Evolutionary conservation across 768 basidiomycete species (phyloP).

Genomic region (Nidula microcarpa): DNA sequence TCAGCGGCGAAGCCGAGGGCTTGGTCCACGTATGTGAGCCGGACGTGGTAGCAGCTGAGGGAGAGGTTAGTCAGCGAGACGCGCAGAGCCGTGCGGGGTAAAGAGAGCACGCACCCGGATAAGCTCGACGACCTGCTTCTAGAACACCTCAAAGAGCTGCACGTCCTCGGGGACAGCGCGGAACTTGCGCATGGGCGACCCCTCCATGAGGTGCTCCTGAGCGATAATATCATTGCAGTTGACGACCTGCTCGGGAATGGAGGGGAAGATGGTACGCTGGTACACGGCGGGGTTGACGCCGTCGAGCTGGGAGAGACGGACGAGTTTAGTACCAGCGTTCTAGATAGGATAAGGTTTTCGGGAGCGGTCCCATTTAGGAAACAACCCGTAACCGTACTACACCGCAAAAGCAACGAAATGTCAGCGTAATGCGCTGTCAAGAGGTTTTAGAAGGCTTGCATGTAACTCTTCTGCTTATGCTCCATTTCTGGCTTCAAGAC

Average conservation of each 20-base stretch:
- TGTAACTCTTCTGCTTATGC: too few species aligned
- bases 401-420: too few species aligned
- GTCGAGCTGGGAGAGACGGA: slow-evolving; percentile 91
- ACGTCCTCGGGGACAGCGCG: slow-evolving; percentile 94
- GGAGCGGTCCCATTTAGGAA: too few species aligned
- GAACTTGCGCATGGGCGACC: slow-evolving; percentile 68
- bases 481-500: too few species aligned
- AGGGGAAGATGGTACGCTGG: slow-evolving; percentile 79
- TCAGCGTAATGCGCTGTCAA: too few species aligned
- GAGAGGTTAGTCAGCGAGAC: slow-evolving; percentile 95
- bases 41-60: slow-evolving; percentile 94
- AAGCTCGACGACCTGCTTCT: slow-evolving; percentile 96
- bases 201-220: slow-evolving; percentile 98
- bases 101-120: slow-evolving; percentile 69
- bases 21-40: slow-evolving; percentile 96
- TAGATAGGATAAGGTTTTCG: too few species aligned
- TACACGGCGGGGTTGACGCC: slow-evolving; percentile 96
- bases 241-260: slow-evolving; percentile 94
- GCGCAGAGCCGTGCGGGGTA: slow-evolving; percentile 61
- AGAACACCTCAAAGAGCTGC: slow-evolving; percentile 96
- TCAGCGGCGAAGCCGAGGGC: slow-evolving; percentile 84
- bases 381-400: too few species aligned
- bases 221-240: slow-evolving; percentile 99
- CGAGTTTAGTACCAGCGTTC: slow-evolving; percentile 98
- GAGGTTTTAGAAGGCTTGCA: too few species aligned